Evolutionary conservation across 148 eudicot species (phyloP).

Genomic region (Persicaria maculosa): DNA sequence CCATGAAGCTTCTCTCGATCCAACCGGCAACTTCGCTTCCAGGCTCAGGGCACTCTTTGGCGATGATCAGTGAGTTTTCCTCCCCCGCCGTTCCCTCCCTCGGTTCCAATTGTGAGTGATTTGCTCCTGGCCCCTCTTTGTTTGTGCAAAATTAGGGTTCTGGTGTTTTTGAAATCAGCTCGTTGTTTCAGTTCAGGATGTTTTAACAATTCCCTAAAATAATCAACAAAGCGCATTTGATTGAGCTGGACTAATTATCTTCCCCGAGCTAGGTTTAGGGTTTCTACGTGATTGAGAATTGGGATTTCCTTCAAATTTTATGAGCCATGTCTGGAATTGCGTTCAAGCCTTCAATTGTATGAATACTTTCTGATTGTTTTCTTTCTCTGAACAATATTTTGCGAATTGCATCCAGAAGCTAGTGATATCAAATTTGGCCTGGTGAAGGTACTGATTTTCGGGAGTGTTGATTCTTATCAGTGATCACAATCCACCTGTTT

Average conservation of each 20-base stretch:
- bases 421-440: neutral
- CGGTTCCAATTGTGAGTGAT: slow-evolving; percentile 4
- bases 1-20: slow-evolving; percentile 49
- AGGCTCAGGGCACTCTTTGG: slow-evolving; percentile 35
- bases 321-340: neutral
- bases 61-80: slow-evolving; percentile 6
- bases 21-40: slow-evolving; percentile 48
- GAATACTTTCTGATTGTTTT: neutral
- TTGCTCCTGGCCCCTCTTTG: slow-evolving; percentile 9
- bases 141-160: slow-evolving; percentile 1
- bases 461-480: neutral
- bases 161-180: neutral
- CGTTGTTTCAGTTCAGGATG: neutral
- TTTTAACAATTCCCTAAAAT: neutral
- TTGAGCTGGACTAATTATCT: neutral
- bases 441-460: neutral
- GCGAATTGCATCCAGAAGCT: neutral
- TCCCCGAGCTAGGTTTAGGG: neutral
- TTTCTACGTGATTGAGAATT: neutral
- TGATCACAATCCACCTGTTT: neutral
- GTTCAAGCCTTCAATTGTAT: neutral
- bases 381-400: neutral
- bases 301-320: neutral
- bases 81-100: neutral
- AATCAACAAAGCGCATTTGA: neutral